These are phyloP conservation scores for Pseudozyma sp. DNA, from an alignment of 1,284 basidiomycete genomes.

Conservation along the genomic window DNA sequence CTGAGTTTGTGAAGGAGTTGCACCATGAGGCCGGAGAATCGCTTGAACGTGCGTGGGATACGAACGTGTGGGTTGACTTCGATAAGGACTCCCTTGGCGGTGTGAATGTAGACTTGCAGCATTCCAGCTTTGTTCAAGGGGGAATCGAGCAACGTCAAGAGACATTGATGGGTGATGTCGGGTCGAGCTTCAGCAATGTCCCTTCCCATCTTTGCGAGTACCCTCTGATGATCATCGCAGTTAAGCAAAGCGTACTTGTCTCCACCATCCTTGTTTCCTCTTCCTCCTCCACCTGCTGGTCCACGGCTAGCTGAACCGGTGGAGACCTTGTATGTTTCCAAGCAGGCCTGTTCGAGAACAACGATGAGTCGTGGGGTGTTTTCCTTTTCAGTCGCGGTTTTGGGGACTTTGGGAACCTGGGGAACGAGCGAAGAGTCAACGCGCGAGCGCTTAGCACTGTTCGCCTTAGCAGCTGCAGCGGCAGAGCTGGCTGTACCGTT, in stretches of 20 bases:
- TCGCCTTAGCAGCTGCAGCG: slow-evolving; percentile 33
- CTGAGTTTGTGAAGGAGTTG: slow-evolving; percentile 96
- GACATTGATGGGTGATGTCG: slow-evolving; percentile 99
- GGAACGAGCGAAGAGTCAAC: slow-evolving; percentile 65
- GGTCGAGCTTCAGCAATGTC: slow-evolving; percentile 98
- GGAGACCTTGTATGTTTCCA: slow-evolving; percentile 92
- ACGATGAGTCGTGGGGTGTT: slow-evolving; percentile 77
- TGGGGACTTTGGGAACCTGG: slow-evolving; percentile 64
- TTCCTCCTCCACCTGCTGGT: slow-evolving; percentile 69
- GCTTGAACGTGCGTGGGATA: slow-evolving; percentile 97
- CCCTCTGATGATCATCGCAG: slow-evolving; percentile 99
- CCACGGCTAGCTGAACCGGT: slow-evolving; percentile 70
- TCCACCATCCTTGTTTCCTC: slow-evolving; percentile 57
- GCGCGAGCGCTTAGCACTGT: slow-evolving; percentile 56
- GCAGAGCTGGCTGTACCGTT: slow-evolving; percentile 17
- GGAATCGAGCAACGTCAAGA: slow-evolving; percentile 95
- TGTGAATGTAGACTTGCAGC: slow-evolving; percentile 98
- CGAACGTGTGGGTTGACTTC: slow-evolving; percentile 98
- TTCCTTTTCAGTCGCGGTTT: slow-evolving; percentile 62
- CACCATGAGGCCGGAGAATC: slow-evolving; percentile 98
- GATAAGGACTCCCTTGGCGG: slow-evolving; percentile 93
- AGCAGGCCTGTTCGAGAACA: slow-evolving; percentile 90
- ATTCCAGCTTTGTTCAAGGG: slow-evolving; percentile 97
- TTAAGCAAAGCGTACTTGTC: slow-evolving; percentile 97
- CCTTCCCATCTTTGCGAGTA: slow-evolving; percentile 94